Base-by-base conservation (phyloP, 2,329 filamentous ascomycete genomes). In the Madurella fahalii region DNA sequence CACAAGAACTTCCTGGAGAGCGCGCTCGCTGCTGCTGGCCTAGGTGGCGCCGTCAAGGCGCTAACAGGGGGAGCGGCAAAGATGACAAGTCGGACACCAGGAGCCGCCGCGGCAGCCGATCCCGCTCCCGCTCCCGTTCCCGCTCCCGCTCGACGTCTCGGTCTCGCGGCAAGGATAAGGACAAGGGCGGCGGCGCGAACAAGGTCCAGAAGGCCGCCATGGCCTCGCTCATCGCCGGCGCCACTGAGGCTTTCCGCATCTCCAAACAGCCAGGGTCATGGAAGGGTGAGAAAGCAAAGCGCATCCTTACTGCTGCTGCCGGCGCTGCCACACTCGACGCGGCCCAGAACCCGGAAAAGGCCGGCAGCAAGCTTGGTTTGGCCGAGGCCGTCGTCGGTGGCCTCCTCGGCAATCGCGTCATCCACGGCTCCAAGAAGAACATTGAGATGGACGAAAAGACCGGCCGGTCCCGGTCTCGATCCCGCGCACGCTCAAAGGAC, bases 211-310 rank as follows among this genome's bases (percentile, higher is more conserved):
- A 96, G 72, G 91, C 91, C 34, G 90, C 92, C 68, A 93, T 94
- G 76, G 92, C 93, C 34, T 94, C 92, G 17, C 78, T 96, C 40
- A 82, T 95, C 45, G 92, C 93, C 31, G 93, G 91, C 64, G 93
- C 92, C 40, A 88, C 91, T 52, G 92, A 96, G 71, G 93, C 93
- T 41, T 95, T 95, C 78, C 87, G 90, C 58, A 86, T 91, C 53
- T 86, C 92, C 68, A 95, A 93, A 65, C 88, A 94, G 59, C 88
- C 90, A 2, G 93, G 93, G 52, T 83, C 86, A 42, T 96, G 92
- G 91, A 87, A 86, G 60, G 93, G 92, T 39, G 87, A 89, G 59
- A 96, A 96, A 74, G 90, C 91, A 61, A 94, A 91, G 76, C 90
- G 93, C 50, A 83, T 97, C 57, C 81, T 95, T 47, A 96, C 93